Evolutionary conservation across 2,329 filamentous ascomycete species (phyloP).

Genomic region (Achaetomium macrosporum): DNA sequence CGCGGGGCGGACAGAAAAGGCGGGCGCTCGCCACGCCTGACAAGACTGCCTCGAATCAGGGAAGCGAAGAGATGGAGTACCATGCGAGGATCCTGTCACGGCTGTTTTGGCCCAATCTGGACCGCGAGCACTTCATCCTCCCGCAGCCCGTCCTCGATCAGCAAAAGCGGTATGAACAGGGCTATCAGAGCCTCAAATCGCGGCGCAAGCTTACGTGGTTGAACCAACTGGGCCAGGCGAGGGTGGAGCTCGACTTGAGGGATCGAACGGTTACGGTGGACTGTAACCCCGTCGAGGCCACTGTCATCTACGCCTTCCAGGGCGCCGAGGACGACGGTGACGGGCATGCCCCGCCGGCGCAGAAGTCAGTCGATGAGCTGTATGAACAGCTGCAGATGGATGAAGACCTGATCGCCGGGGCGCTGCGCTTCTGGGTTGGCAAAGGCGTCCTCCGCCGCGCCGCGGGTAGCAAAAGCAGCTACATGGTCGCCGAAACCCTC

Average conservation of each 20-base stretch:
- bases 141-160: conserved; percentile 53
- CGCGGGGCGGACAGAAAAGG: conserved; percentile 15
- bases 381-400: conserved; percentile 61
- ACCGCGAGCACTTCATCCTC: conserved; percentile 61
- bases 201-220: conserved; percentile 86
- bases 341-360: conserved; percentile 31
- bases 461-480: conserved; percentile 41
- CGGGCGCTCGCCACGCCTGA: not conserved
- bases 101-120: conserved; percentile 85
- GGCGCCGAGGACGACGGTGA: conserved; percentile 34
- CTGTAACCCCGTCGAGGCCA: conserved; percentile 78
- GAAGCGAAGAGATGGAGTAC: conserved; percentile 35
- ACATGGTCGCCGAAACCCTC: conserved; percentile 62
- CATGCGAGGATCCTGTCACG: conserved; percentile 84
- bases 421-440: conserved; percentile 65
- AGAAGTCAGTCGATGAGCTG: conserved; percentile 48
- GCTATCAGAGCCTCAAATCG: conserved; percentile 74
- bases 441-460: conserved; percentile 59
- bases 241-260: conserved; percentile 73
- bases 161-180: conserved; percentile 65
- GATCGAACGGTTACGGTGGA: conserved; percentile 71
- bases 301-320: conserved; percentile 80
- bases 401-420: conserved; percentile 61
- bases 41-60: not conserved
- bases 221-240: conserved; percentile 72